Evolutionary conservation across 2,329 filamentous ascomycete species (phyloP).

Genomic region (Verticillium alfalfae): DNA sequence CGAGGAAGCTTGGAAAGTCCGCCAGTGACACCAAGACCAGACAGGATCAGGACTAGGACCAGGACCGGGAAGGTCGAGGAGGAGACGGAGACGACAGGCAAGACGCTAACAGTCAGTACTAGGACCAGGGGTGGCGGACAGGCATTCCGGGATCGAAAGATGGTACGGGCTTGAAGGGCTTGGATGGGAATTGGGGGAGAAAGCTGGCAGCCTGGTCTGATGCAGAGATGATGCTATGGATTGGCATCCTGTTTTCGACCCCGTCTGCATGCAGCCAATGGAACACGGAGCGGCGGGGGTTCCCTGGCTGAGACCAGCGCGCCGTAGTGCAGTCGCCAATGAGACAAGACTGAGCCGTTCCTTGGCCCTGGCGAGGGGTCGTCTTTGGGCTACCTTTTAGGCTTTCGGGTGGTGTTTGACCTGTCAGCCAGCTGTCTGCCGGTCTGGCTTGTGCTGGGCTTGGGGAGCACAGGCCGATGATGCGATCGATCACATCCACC

Average conservation of each 20-base stretch:
- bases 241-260: constrained; percentile 2
- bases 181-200: neutral
- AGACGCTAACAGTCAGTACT: neutral
- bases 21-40: neutral
- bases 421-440: neutral
- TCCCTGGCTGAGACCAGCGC: constrained; percentile 1
- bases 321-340: neutral
- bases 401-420: neutral
- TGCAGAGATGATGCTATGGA: constrained; percentile 4
- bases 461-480: neutral
- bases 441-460: neutral
- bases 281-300: neutral
- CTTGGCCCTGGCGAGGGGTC: neutral
- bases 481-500: neutral
- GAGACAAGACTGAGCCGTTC: neutral
- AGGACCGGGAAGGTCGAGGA: neutral
- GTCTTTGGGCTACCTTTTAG: neutral
- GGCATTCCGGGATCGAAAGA: neutral
- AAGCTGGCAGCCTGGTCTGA: neutral
- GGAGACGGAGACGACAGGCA: neutral
- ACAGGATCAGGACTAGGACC: too few relatives aligned
- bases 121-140: neutral
- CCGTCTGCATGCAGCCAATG: constrained; percentile 2
- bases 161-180: neutral
- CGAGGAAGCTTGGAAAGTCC: neutral